Conservation (phyloP, 2,329 filamentous ascomycete species). For the Colletotrichum sp. region DNA sequence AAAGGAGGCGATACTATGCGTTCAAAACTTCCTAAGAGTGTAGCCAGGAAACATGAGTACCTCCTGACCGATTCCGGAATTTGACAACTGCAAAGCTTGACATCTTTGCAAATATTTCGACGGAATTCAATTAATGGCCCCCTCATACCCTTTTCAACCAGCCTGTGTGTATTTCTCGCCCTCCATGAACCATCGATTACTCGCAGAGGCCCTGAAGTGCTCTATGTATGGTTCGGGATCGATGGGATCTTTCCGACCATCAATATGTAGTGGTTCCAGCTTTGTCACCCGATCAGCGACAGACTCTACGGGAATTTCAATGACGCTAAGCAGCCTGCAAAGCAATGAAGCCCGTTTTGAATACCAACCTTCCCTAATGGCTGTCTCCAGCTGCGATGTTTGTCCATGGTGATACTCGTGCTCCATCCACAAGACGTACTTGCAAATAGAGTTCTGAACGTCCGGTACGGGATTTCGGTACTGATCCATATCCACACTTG, state of each 20-base stretch:
- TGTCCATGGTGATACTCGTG: background rate
- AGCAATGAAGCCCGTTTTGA: background rate
- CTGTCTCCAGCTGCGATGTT: background rate
- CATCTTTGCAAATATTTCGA: too few relatives aligned
- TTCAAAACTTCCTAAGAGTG: too few relatives aligned
- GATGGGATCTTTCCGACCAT: background rate
- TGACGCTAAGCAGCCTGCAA: rapidly evolving
- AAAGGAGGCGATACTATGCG: too few relatives aligned
- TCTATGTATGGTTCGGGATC: background rate
- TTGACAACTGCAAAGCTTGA: too few relatives aligned
- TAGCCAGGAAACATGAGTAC: too few relatives aligned
- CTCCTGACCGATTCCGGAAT: too few relatives aligned
- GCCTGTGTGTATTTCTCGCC: too few relatives aligned
- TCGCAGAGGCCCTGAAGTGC: background rate
- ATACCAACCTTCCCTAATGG: rapidly evolving
- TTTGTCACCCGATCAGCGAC: background rate
- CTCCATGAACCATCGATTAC: too few relatives aligned
- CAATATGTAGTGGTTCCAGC: background rate
- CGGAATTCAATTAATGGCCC: too few relatives aligned
- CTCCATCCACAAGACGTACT: background rate
- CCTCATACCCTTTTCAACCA: too few relatives aligned
- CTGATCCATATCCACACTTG: background rate
- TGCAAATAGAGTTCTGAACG: background rate
- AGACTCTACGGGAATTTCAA: background rate
- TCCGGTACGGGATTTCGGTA: rapidly evolving